Percentiles rank a stretch among this genome's conserved stretches.
Evolutionary conservation across 2,329 filamentous ascomycete species (phyloP).

Genomic region (Trematosphaeria pertusa): DNA sequence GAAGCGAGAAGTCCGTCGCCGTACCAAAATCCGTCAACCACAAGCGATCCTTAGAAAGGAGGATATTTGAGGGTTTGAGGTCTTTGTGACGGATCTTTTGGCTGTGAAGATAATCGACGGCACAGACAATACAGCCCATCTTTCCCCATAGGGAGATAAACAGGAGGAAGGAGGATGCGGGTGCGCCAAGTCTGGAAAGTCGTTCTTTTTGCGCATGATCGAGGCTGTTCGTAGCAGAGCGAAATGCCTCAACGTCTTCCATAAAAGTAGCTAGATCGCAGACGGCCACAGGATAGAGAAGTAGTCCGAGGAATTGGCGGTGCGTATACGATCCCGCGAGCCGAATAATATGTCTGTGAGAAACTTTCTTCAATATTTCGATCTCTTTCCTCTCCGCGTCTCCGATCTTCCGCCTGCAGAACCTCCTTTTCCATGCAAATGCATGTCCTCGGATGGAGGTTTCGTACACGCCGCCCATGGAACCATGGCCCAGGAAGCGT

Average conservation of each 20-base stretch:
- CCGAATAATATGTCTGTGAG: slow-evolving; percentile 27
- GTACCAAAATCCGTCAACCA: slow-evolving; percentile 34
- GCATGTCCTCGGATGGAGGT: slow-evolving; percentile 20
- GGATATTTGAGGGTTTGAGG: slow-evolving; percentile 29
- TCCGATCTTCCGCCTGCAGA: slow-evolving; percentile 17
- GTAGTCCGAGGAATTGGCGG: slow-evolving; percentile 22
- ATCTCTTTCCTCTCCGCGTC: slow-evolving; percentile 28
- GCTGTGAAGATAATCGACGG: slow-evolving; percentile 28
- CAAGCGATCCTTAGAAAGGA: slow-evolving; percentile 18
- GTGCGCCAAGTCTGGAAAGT: slow-evolving; percentile 1
- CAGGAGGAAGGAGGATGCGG: not conserved
- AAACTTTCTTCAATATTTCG: slow-evolving; percentile 28
- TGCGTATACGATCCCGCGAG: slow-evolving; percentile 31
- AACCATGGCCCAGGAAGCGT: slow-evolving; percentile 27
- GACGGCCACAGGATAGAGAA: slow-evolving; percentile 28
- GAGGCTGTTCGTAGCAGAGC: not conserved
- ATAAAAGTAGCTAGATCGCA: slow-evolving; percentile 26
- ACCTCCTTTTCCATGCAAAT: slow-evolving; percentile 30
- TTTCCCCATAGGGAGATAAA: slow-evolving; percentile 5
- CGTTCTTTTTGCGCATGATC: slow-evolving; percentile 2
- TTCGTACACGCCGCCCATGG: slow-evolving; percentile 27
- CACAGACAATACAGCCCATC: slow-evolving; percentile 24
- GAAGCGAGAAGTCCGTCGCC: slow-evolving; percentile 27
- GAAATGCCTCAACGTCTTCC: slow-evolving; percentile 18
- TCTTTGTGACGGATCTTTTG: slow-evolving; percentile 32